phyloP scores from a whole-genome alignment of 2,329 filamentous ascomycete genomes.

The Neospermospora avenae region DNA sequence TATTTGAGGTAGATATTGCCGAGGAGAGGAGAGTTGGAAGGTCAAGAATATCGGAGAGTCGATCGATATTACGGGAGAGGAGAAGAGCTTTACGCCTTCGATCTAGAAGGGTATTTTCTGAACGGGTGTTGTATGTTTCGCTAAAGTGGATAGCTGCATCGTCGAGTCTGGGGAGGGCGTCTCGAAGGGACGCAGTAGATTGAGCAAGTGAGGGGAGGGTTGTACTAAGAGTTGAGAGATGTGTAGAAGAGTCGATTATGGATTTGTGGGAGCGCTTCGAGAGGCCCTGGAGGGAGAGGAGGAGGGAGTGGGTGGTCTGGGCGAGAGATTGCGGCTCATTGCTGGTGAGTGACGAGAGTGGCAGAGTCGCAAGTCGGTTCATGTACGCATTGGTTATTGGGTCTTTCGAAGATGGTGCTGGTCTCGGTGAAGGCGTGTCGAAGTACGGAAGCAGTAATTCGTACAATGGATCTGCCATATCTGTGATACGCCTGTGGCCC shows the following conservation, averaged over 20 bases:
- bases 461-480: constrained; percentile 70
- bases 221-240: constrained; percentile 69
- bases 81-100: constrained; percentile 76
- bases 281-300: constrained; percentile 80
- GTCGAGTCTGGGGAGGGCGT: constrained; percentile 76
- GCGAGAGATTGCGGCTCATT: constrained; percentile 77
- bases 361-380: constrained; percentile 70
- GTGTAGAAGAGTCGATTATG: constrained; percentile 76
- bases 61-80: constrained; percentile 81
- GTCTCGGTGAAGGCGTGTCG: constrained; percentile 41
- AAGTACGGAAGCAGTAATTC: constrained; percentile 68
- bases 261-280: constrained; percentile 86
- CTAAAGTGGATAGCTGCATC: constrained; percentile 76
- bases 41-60: constrained; percentile 86
- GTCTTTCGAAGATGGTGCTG: constrained; percentile 43
- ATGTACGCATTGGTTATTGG: constrained; percentile 67
- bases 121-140: constrained; percentile 72
- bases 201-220: constrained; percentile 68
- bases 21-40: constrained; percentile 82
- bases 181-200: constrained; percentile 63
- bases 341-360: constrained; percentile 67
- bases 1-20: constrained; percentile 56
- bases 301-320: constrained; percentile 74
- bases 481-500: constrained; percentile 16
- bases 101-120: constrained; percentile 65